Evolutionary conservation across 768 basidiomycete genomes (phyloP).

Genomic region (Trichaptum fuscoviolaceum): DNA sequence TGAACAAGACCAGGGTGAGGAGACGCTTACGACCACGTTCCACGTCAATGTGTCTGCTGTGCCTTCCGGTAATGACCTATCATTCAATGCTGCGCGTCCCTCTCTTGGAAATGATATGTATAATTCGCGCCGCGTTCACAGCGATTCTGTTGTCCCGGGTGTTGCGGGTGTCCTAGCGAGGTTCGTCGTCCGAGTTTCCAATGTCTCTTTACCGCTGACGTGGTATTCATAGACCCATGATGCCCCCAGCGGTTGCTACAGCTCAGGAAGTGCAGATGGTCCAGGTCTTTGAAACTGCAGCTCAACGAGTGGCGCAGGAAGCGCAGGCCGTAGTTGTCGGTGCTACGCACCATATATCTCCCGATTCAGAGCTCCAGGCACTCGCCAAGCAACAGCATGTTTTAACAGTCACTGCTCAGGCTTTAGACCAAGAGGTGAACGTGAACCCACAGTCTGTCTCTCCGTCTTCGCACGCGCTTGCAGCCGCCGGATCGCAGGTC

Average conservation of each 20-base stretch:
- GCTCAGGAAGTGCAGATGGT: constrained; percentile 65
- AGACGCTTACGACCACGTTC: constrained; percentile 59
- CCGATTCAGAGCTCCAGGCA: constrained; percentile 49
- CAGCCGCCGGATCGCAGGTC: constrained; percentile 74
- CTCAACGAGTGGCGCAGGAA: constrained; percentile 72
- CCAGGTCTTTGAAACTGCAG: constrained; percentile 70
- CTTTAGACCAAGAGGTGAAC: constrained; percentile 65
- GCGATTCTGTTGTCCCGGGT: constrained; percentile 34
- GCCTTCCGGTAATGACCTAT: constrained; percentile 43
- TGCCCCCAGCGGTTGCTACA: constrained; percentile 29
- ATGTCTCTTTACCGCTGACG: not conserved
- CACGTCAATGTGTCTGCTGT: constrained; percentile 65
- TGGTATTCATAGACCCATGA: constrained; percentile 4
- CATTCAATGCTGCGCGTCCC: constrained; percentile 39
- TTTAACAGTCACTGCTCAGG: constrained; percentile 64
- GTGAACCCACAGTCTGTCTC: constrained; percentile 41
- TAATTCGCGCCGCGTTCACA: constrained; percentile 35
- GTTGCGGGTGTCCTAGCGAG: constrained; percentile 20
- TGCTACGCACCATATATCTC: constrained; percentile 36
- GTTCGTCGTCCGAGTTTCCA: constrained; percentile 16
- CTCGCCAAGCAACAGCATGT: constrained; percentile 81
- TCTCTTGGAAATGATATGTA: constrained; percentile 41
- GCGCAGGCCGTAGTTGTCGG: constrained; percentile 63
- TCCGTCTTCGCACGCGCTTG: constrained; percentile 50
- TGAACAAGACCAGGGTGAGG: constrained; percentile 69